Conservation (phyloP, 805 yeast genomes). For the Groenewaldozyma tartarivorans region DNA sequence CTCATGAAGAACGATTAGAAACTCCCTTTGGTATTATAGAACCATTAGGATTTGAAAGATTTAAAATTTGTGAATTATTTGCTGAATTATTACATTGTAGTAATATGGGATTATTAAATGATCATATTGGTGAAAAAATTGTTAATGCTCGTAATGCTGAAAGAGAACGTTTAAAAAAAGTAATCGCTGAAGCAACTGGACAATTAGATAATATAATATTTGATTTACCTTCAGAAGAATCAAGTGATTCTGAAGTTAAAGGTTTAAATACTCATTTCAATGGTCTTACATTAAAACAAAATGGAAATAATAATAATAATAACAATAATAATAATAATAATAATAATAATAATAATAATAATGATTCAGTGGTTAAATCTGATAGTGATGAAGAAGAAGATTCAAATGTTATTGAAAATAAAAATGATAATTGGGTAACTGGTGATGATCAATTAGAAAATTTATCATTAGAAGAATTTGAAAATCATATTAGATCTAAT, state of each 20-base stretch:
- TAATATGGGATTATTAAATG: conserved; percentile 88
- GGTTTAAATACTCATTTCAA: too few relatives aligned
- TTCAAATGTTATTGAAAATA: conserved; percentile 13
- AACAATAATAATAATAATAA: background rate
- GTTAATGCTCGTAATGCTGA: conserved; percentile 60
- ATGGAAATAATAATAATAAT: conserved; percentile 2
- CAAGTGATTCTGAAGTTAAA: conserved; percentile 17
- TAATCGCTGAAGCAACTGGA: conserved; percentile 19
- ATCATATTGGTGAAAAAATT: conserved; percentile 58
- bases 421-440: background rate
- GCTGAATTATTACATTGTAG: conserved; percentile 95
- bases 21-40: conserved; percentile 61
- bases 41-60: conserved; percentile 84
- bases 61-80: conserved; percentile 81
- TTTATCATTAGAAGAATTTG: conserved; percentile 24
- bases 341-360: background rate
- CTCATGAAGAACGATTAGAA: conserved; percentile 30
- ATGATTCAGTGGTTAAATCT: background rate
- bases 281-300: too few relatives aligned
- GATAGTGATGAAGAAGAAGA: conserved; percentile 16
- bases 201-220: conserved; percentile 20
- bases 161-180: conserved; percentile 41
- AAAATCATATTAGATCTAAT: conserved; percentile 36
- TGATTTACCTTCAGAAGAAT: conserved; percentile 13
- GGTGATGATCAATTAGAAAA: background rate